These are phyloP conservation scores for Ustilago hordei DNA, from an alignment of 1,284 basidiomycete species.

Conservation along the genomic window DNA sequence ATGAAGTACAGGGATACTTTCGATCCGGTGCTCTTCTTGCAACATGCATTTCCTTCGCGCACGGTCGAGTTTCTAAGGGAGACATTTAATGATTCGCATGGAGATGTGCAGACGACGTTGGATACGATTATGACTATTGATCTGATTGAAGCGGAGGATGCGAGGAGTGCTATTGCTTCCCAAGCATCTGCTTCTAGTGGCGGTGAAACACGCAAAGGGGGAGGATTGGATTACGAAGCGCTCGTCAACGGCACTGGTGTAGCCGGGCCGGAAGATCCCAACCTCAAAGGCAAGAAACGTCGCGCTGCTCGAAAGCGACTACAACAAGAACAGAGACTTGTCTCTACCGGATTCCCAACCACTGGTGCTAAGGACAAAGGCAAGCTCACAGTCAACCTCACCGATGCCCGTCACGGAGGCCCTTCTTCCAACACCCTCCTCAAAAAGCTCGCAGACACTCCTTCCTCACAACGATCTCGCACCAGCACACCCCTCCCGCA, in stretches of 20 bases:
- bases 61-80: constrained; percentile 52
- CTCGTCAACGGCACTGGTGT: constrained; percentile 37
- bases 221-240: constrained; percentile 55
- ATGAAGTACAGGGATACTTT: constrained; percentile 10
- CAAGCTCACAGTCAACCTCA: constrained; percentile 55
- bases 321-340: constrained; percentile 34
- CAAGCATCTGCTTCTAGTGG: constrained; percentile 2
- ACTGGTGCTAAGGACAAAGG: background rate
- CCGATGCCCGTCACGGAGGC: constrained; percentile 57
- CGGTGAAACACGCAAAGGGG: background rate
- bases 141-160: constrained; percentile 55
- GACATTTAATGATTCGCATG: constrained; percentile 40
- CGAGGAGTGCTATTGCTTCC: constrained; percentile 17
- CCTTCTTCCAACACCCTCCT: constrained; percentile 17
- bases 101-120: constrained; percentile 53
- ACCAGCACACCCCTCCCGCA: constrained; percentile 11
- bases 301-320: constrained; percentile 38
- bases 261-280: background rate
- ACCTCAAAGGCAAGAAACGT: constrained; percentile 48
- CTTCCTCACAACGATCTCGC: constrained; percentile 4
- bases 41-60: constrained; percentile 54
- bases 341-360: constrained; percentile 3
- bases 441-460: constrained; percentile 19
- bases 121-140: constrained; percentile 60
- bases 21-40: constrained; percentile 49